Percentiles rank a stretch among this genome's conserved stretches.
Evolutionary conservation across 495 filamentous ascomycete genomes (phyloP).

Genomic region (Penicillium samsonianum): DNA sequence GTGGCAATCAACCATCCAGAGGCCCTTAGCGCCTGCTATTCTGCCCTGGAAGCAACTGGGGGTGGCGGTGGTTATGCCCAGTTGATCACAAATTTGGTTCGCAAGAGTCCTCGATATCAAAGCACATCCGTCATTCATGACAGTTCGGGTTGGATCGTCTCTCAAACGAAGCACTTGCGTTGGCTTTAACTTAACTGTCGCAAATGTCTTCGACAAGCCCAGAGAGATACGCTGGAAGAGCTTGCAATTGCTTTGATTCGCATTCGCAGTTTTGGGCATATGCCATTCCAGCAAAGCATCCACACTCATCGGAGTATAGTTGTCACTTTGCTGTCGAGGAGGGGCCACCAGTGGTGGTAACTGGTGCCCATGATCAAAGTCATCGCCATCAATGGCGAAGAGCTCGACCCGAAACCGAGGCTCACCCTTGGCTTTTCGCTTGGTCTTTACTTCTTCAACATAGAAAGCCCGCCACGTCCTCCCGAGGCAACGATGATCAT

Average conservation of each 20-base stretch:
- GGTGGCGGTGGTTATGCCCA: slow-evolving; percentile 58
- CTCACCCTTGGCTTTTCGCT: slow-evolving; percentile 31
- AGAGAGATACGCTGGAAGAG: slow-evolving; percentile 52
- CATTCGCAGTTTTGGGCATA: slow-evolving; percentile 44
- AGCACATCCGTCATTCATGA: slow-evolving; percentile 86
- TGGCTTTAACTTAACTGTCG: slow-evolving; percentile 48
- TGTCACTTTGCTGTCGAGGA: slow-evolving; percentile 24
- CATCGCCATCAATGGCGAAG: slow-evolving; percentile 54
- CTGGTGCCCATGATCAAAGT: slow-evolving; percentile 32
- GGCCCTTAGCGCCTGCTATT: slow-evolving; percentile 81
- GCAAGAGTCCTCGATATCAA: slow-evolving; percentile 68
- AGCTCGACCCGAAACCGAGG: slow-evolving; percentile 49
- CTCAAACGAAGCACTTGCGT: slow-evolving; percentile 39
- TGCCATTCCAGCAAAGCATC: slow-evolving; percentile 54
- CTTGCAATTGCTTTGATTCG: slow-evolving; percentile 48
- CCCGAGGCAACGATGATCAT: slow-evolving; percentile 44
- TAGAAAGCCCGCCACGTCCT: slow-evolving; percentile 52
- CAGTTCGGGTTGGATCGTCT: slow-evolving; percentile 33
- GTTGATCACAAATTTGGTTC: slow-evolving; percentile 54
- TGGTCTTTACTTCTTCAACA: slow-evolving; percentile 43
- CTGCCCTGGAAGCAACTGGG: slow-evolving; percentile 80
- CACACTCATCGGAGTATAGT: slow-evolving; percentile 41
- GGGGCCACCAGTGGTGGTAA: slow-evolving; percentile 21
- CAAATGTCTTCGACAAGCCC: slow-evolving; percentile 47
- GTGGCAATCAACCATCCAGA: slow-evolving; percentile 75